Conservation (phyloP, 2,329 filamentous ascomycete species). For the Fusarium gaditjirri region DNA sequence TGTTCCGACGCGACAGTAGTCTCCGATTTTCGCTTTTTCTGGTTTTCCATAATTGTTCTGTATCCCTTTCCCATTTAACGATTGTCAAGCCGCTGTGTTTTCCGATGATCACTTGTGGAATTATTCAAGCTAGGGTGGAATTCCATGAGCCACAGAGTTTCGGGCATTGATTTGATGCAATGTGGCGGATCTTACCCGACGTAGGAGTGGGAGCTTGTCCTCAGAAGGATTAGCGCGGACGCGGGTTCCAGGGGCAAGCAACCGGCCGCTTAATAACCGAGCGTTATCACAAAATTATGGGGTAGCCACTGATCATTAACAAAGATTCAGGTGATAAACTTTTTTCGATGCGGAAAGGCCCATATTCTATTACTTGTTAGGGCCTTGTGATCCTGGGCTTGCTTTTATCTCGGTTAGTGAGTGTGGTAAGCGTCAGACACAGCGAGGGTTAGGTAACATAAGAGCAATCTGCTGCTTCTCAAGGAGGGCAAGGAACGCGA, state of each 20-base stretch:
- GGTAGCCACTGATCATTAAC: not conserved
- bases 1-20: constrained; percentile 38
- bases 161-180: not conserved
- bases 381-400: not conserved
- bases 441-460: not conserved
- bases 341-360: not conserved
- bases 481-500: not conserved
- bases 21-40: constrained; percentile 45
- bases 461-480: not conserved
- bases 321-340: not conserved
- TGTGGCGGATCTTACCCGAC: constrained; percentile 24
- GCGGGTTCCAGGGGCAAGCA: constrained; percentile 20
- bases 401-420: not conserved
- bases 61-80: not conserved
- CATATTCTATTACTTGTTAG: not conserved
- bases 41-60: constrained; percentile 37
- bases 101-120: not conserved
- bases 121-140: not conserved
- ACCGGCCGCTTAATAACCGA: not conserved
- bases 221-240: not conserved
- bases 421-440: not conserved
- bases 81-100: constrained; percentile 16
- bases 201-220: not conserved
- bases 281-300: constrained; percentile 5
- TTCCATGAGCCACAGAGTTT: not conserved